A percentile compares a stretch with the other conserved stretches of the same genome.
These are phyloP conservation scores for Cokeromyces recurvatus DNA, from an alignment of 371 early-diverging fungal species.

Conservation along the genomic window DNA sequence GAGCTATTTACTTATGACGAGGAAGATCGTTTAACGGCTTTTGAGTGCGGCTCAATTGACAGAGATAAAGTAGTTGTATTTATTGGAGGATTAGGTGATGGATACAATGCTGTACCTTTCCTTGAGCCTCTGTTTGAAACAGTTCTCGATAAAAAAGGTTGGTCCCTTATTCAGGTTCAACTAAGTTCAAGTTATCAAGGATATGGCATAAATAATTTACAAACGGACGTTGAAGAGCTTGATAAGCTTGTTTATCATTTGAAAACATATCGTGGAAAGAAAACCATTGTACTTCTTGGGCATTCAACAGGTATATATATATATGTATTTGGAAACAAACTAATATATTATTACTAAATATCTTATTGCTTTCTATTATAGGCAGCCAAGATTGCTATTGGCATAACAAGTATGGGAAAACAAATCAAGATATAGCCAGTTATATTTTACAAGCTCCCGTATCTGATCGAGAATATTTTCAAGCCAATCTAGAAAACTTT, in stretches of 20 bases:
- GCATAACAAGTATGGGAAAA: conserved; percentile 36
- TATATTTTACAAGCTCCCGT: conserved; percentile 52
- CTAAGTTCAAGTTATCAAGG: conserved; percentile 47
- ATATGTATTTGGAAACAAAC: too few relatives aligned
- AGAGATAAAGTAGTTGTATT: conserved; percentile 36
- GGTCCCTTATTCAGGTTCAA: conserved; percentile 48
- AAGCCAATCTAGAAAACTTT: conserved; percentile 18
- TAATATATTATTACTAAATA: too few relatives aligned
- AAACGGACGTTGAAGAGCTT: conserved; percentile 36
- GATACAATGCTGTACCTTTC: conserved; percentile 46
- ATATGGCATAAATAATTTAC: conserved; percentile 38
- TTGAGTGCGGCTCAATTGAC: conserved; percentile 34
- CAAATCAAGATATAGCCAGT: conserved; percentile 26
- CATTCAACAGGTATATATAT: conserved; percentile 41
- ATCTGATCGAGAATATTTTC: conserved; percentile 45
- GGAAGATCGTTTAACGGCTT: conserved; percentile 29
- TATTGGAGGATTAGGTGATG: conserved; percentile 47
- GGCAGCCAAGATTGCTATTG: conserved; percentile 49
- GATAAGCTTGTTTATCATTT: conserved; percentile 38
- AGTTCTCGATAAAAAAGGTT: conserved; percentile 4
- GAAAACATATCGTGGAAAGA: conserved; percentile 26
- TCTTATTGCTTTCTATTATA: neutral
- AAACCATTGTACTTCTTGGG: conserved; percentile 42
- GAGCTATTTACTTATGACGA: conserved; percentile 15
- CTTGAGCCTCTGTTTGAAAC: conserved; percentile 21